Base-by-base conservation (phyloP, 2,329 filamentous ascomycete genomes). In the Torrubiella hemipterigena region DNA sequence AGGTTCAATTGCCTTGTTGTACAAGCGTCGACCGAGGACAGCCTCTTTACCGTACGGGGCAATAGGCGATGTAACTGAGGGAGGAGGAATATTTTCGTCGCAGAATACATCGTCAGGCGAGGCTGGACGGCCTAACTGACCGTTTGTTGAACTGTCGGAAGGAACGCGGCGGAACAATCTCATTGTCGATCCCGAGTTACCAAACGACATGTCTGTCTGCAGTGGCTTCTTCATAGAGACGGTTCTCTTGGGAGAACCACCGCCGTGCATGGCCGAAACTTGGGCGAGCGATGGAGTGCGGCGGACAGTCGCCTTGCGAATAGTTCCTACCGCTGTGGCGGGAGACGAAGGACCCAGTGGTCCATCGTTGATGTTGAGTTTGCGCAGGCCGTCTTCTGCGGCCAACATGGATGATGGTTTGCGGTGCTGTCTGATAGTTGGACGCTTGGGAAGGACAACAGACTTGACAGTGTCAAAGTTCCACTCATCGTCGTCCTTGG, bases 401-500 rank as follows among this genome's bases (percentile, higher is more conserved):
- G 62, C 55, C 38, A 69, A 65, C 22, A 73, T 65, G 6, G 69
- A 66, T 1, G 71, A 75, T 5, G 70, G 61, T 36, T 73, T 72
- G 32, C 71, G 62, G 29, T 35, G 46, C 46, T 62, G 69, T n/a
- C n/a, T n/a, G 32, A 65, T 58, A 0, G 61, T 62, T 11, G 61
- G 56, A 23, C 68, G 73, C 44, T 71, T 71, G 4, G 73, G 65
- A 4, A 50, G 53, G 2, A 45, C 67, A 19, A 78, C 63, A 0
- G 81, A 84, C 54, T 83, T 91, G 49, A 96, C 77, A 0, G 89
- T 96, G 48, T 95, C 89, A 50, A 96, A 96, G 3, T 93, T 80
- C 89, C 89, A 96, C 41, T 83, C 85, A 12, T 82, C 67, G 5
- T 86, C 78, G 22, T 73, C 65, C 42, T 65, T 74, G 3, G 73